Conservation (phyloP, 805 yeast genomes). For the Cyberlindnera meyerae region DNA sequence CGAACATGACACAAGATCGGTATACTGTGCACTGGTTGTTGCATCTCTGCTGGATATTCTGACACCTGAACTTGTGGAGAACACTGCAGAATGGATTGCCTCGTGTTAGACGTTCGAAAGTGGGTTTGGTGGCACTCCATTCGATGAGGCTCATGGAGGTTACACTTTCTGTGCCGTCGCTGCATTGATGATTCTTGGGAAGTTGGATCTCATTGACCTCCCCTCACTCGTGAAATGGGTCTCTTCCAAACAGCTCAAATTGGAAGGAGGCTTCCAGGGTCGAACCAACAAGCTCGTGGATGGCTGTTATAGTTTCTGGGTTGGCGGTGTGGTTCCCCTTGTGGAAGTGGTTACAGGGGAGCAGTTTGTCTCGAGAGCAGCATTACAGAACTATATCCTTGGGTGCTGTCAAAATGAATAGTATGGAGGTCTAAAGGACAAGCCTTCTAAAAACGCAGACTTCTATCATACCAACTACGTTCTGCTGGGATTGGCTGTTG, state of each 20-base stretch:
- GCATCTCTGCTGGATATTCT: slow-evolving; percentile 61
- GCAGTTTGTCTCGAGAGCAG: slow-evolving; percentile 46
- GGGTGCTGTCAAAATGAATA: slow-evolving; percentile 63
- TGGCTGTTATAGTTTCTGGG: slow-evolving; percentile 96
- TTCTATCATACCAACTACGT: slow-evolving; percentile 89
- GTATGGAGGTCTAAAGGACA: slow-evolving; percentile 79
- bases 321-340: slow-evolving; percentile 70
- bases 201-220: slow-evolving; percentile 38
- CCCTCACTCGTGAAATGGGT: slow-evolving; percentile 61
- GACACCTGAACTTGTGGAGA: slow-evolving; percentile 52
- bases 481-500: slow-evolving; percentile 57
- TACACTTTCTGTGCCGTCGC: slow-evolving; percentile 89
- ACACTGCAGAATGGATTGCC: slow-evolving; percentile 54
- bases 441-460: slow-evolving; percentile 78
- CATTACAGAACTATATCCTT: slow-evolving; percentile 60
- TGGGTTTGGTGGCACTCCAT: slow-evolving; percentile 82
- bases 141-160: slow-evolving; percentile 94
- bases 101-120: slow-evolving; percentile 91
- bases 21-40: slow-evolving; percentile 77
- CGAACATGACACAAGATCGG: slow-evolving; percentile 80
- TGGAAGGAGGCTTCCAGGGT: slow-evolving; percentile 89
- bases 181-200: slow-evolving; percentile 43
- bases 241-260: slow-evolving; percentile 54
- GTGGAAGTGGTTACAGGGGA: slow-evolving; percentile 47
- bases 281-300: slow-evolving; percentile 91